phyloP scores from a whole-genome alignment of 2,329 filamentous ascomycete genomes.

The Waltergamsia citrina region DNA sequence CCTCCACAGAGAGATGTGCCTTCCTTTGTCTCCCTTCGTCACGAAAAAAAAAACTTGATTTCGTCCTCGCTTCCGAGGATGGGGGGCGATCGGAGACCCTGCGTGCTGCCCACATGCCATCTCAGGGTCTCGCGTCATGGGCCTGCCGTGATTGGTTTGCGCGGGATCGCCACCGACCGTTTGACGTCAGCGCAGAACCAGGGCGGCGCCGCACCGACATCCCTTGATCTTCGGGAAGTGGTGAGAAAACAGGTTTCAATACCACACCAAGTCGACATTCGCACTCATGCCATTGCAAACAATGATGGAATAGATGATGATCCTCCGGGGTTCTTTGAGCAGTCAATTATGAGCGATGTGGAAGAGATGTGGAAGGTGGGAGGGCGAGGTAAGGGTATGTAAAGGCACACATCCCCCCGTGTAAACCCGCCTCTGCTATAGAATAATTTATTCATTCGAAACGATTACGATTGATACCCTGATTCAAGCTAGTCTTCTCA shows the following conservation, averaged over 20 bases:
- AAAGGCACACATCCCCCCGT: neutral
- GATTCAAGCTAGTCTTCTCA: no score
- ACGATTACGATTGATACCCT: no score
- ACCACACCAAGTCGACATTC: no score
- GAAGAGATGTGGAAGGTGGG: no score
- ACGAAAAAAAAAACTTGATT: no score
- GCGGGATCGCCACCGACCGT: neutral
- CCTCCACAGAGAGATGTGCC: no score
- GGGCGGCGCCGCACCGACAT: constrained; percentile 1
- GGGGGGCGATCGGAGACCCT: constrained; percentile 1
- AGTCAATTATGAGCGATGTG: neutral
- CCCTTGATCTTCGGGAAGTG: neutral
- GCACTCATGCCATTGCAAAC: neutral
- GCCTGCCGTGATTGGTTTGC: neutral
- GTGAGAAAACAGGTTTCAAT: constrained; percentile 1
- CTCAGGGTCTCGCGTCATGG: neutral
- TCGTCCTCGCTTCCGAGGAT: no score
- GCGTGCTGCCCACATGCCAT: neutral
- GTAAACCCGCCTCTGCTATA: no score
- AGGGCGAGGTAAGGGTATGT: neutral
- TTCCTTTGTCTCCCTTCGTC: no score
- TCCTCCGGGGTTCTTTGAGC: no score
- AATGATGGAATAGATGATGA: neutral
- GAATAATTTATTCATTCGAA: no score
- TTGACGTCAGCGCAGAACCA: neutral